Conservation (phyloP, 352 stramenopile species). For the Phytophthora europaea region DNA sequence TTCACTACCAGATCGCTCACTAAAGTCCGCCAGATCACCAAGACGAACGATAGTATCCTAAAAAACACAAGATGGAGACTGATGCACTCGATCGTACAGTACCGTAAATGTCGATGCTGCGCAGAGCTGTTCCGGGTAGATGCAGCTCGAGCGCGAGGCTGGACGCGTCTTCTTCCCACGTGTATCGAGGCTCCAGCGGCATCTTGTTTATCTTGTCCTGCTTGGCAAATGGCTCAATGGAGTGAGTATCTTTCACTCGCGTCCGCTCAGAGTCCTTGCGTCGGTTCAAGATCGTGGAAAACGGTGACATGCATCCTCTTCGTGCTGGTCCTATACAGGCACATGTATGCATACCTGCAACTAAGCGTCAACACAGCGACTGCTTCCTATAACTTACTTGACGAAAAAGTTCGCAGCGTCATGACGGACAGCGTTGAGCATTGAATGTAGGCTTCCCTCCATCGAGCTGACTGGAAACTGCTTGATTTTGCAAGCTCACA, state of each 20-base stretch:
- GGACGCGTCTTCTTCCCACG: slow-evolving; percentile 68
- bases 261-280: slow-evolving; percentile 9
- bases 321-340: not conserved
- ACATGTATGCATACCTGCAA: not conserved
- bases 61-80: not conserved
- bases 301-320: not conserved
- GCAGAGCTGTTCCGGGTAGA: slow-evolving; percentile 57
- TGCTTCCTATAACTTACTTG: not conserved
- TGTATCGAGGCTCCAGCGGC: slow-evolving; percentile 72
- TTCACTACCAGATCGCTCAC: slow-evolving; percentile 87
- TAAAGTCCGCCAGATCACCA: slow-evolving; percentile 17
- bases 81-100: slow-evolving; percentile 42
- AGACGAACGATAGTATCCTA: not conserved
- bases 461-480: slow-evolving; percentile 4
- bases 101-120: slow-evolving; percentile 80
- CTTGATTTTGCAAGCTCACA: slow-evolving; percentile 1
- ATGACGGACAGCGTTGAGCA: not conserved
- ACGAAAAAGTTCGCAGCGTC: not conserved
- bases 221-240: not conserved
- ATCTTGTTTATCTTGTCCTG: slow-evolving; percentile 39
- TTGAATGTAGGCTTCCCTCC: not conserved
- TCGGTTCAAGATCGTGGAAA: slow-evolving; percentile 34
- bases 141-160: slow-evolving; percentile 64
- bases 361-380: not conserved
- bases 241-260: slow-evolving; percentile 26